Conservation (phyloP, 306 rosid species). For the Hippophae tibetana region DNA sequence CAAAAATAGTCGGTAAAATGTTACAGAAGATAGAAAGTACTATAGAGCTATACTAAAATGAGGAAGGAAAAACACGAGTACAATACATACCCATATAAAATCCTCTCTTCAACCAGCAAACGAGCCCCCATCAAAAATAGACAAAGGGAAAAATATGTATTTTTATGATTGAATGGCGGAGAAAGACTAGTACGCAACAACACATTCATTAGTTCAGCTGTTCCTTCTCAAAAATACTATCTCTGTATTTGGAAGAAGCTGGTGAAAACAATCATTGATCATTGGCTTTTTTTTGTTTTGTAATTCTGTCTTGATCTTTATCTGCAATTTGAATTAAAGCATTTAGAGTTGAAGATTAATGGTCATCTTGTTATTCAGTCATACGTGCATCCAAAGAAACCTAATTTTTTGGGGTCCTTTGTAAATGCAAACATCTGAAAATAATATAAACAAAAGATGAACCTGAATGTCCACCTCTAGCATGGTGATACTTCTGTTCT, state of each 20-base stretch:
- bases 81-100: slow-evolving; percentile 29
- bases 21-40: slow-evolving; percentile 29
- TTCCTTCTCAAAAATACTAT: slow-evolving; percentile 38
- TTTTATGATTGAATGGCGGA: slow-evolving; percentile 4
- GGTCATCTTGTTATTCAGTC: background rate
- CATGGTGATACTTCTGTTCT: too few relatives aligned
- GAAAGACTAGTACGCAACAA: slow-evolving; percentile 9
- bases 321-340: slow-evolving; percentile 29
- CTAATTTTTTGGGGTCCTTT: background rate
- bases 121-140: slow-evolving; percentile 24
- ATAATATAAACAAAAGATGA: too few relatives aligned
- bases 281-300: slow-evolving; percentile 21
- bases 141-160: slow-evolving; percentile 4
- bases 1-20: slow-evolving; percentile 33
- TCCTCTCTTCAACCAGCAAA: slow-evolving; percentile 32
- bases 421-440: background rate
- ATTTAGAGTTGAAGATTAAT: slow-evolving; percentile 1
- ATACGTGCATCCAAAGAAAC: background rate
- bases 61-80: slow-evolving; percentile 45
- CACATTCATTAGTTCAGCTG: slow-evolving; percentile 30
- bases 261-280: slow-evolving; percentile 19
- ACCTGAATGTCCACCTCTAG: too few relatives aligned
- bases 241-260: slow-evolving; percentile 28
- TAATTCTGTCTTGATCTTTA: slow-evolving; percentile 35
- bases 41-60: slow-evolving; percentile 28